A percentile compares a stretch with the other conserved stretches of the same genome.
These are phyloP conservation scores for Backusella westeae DNA, from an alignment of 192 early-diverging fungal species.

Conservation along the genomic window DNA sequence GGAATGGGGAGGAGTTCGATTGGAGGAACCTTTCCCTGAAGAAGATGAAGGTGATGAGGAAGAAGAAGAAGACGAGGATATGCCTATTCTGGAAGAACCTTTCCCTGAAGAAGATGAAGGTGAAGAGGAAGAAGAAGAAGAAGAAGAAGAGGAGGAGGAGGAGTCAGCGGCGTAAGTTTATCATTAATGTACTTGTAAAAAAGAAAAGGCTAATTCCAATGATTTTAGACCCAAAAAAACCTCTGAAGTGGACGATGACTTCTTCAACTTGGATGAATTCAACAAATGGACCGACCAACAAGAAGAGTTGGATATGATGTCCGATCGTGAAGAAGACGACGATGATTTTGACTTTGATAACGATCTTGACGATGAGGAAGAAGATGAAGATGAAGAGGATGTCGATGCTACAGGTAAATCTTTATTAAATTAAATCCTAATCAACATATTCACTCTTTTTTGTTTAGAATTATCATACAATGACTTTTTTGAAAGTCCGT, in stretches of 20 bases:
- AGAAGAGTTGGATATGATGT: conserved; percentile 58
- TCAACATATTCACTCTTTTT: background rate
- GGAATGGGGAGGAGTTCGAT: no score
- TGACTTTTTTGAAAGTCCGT: conserved; percentile 82
- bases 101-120: conserved; percentile 41
- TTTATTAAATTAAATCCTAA: background rate
- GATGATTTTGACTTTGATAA: conserved; percentile 69
- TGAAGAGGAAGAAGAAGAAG: conserved; percentile 32
- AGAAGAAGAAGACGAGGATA: background rate
- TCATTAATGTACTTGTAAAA: conserved; percentile 20
- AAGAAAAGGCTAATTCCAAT: background rate
- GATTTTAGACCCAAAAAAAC: conserved; percentile 25
- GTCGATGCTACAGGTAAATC: conserved; percentile 44
- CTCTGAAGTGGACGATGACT: conserved; percentile 87
- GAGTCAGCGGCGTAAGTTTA: conserved; percentile 20
- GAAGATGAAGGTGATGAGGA: conserved; percentile 25
- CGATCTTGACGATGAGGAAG: conserved; percentile 66
- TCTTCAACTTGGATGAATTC: conserved; percentile 92
- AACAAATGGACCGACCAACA: conserved; percentile 71
- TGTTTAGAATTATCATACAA: conserved; percentile 72
- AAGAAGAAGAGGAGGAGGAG: conserved; percentile 39
- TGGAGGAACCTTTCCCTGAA: conserved; percentile 42
- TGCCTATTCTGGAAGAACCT: conserved; percentile 25
- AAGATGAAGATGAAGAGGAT: conserved; percentile 60
- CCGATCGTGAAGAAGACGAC: conserved; percentile 55